phyloP scores from a whole-genome alignment of 345 rosid species.

The Melaleuca alternifolia region DNA sequence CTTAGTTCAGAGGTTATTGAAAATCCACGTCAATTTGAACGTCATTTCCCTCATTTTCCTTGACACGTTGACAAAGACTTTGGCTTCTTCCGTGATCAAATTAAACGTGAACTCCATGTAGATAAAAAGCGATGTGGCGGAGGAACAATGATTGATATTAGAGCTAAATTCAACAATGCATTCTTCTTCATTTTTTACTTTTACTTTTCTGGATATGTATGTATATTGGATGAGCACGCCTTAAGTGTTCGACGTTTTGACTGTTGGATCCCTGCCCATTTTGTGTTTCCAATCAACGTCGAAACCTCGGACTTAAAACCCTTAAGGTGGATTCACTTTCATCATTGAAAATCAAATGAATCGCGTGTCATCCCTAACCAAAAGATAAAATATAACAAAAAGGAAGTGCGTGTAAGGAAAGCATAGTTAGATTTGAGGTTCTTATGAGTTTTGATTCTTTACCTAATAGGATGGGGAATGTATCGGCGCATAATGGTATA shows the following conservation, averaged over 20 bases:
- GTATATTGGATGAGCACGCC: background rate
- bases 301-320: too few relatives aligned
- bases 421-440: background rate
- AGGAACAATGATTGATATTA: background rate
- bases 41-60: too few relatives aligned
- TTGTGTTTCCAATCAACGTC: too few relatives aligned
- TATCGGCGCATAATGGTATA: background rate
- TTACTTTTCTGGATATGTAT: too few relatives aligned
- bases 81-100: background rate
- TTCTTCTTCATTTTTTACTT: too few relatives aligned
- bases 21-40: background rate
- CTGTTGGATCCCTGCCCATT: background rate
- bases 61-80: too few relatives aligned
- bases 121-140: background rate
- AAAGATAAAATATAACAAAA: background rate
- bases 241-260: background rate
- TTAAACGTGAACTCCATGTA: background rate
- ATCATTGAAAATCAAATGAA: background rate
- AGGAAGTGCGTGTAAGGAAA: background rate
- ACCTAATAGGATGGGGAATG: background rate
- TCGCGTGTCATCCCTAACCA: background rate
- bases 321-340: too few relatives aligned
- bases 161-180: background rate
- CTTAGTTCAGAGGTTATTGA: background rate
- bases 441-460: background rate